Evolutionary conservation across 1,139 yeast genomes (phyloP), one percentile per base, ranked within the genome.

Genomic region (Geotrichum cucujoidarum): DNA sequence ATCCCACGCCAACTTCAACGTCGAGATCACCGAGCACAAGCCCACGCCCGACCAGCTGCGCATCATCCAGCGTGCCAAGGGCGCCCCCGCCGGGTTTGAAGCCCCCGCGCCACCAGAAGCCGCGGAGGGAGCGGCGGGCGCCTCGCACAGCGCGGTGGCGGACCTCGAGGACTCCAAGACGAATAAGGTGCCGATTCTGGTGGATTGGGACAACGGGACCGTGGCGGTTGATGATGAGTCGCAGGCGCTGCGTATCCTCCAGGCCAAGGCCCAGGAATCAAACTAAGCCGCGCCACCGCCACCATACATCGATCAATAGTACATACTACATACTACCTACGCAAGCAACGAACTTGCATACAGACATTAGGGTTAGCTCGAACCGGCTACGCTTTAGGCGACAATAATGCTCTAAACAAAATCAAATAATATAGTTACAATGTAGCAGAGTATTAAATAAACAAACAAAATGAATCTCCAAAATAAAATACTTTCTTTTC

Each of bases 151-250:
- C 18, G 41, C 22, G n/a, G 7, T 24, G 2, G 22, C 18, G 13
- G 44, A 43, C 41, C 18, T 25, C n/a, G 49, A 24, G n/a, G 8
- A 31, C 16, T n/a, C 44, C 21, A 32, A 37, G 31, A 16, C 32
- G 27, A 43, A 37, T 42, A 52, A 52, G 18, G 51, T 63, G 25
- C 71, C 71, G 1, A 59, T 68, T n/a, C 55, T 68, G 30, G 66
- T 65, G n/a, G 63, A 64, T 48, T 60, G 68, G 67, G 60, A 62
- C 53, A 51, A 59, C 33, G 65, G 73, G 48, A 59, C 65, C 60
- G 56, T 66, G 44, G 58, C 74, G 52, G 61, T 68, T 27, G 57
- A 65, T 48, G 61, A 66, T 55, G 70, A 69, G 17, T 70, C 70
- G 22, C 63, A 75, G 38, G 63, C 70, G 5, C 58, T 67, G 38